Base-by-base conservation (phyloP, 1,284 basidiomycete genomes). In the Cutaneotrichosporon sp. region DNA sequence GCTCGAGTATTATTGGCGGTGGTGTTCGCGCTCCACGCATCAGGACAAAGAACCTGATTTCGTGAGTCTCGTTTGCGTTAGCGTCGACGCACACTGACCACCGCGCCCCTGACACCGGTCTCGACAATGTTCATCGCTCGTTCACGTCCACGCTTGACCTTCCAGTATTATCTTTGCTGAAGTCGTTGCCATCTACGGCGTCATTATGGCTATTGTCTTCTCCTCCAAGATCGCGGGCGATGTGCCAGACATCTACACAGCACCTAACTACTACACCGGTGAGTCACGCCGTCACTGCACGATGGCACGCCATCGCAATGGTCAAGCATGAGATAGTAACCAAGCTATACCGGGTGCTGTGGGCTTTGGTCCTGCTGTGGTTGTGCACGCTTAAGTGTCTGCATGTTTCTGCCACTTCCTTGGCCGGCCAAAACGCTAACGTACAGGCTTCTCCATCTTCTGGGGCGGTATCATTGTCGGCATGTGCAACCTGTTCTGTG, bases 121-220 rank as follows among this genome's bases (percentile, higher is more conserved):
- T n/a, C n/a, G n/a, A n/a, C 8, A 8, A 18, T 21, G 10, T 4
- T 12, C 42, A 22, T n/a, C 23, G 17, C 40, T 42, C 48, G 18
- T 41, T 33, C 39, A 23, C n/a, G n/a, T n/a, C n/a, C 18, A 20
- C 33, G 12, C 17, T 36, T 12, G 21, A 21, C 46, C 30, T 23
- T 15, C 13, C 65, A 94, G 91, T 60, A 93, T 98, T 78, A 97
- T 98, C 72, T 97, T 98, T 79, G 97, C 94, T 74, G 94, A 98
- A 79, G 94, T 97, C 63, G 90, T 96, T 20, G 92, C 91, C 57
- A 96, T 96, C 69, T 96, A 94, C 75, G 93, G 75, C 50, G 73
- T 77, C 56, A 91, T 93, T 67, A 91, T 92, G 68, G 88, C 89
- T 37, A 97, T 96, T 62, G 89, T 97, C 44, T 96, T 90, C 75